These are phyloP conservation scores for Ophiocordyceps camponoti-saundersi DNA, from an alignment of 2,329 filamentous ascomycete genomes.

Conservation along the genomic window DNA sequence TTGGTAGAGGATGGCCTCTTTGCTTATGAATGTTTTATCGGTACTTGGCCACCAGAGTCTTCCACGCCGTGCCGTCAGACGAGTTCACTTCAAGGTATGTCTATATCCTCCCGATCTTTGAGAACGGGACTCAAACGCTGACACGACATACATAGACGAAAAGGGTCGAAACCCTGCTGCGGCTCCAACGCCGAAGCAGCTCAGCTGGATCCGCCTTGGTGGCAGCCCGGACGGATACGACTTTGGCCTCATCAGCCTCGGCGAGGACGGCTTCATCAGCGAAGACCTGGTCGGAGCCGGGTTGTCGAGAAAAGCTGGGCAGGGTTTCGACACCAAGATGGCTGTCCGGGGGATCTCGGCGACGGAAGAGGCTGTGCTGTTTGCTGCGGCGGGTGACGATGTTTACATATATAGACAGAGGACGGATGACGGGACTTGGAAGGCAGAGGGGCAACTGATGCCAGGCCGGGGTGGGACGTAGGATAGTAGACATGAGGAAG, in stretches of 20 bases:
- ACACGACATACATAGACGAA: conserved; percentile 1
- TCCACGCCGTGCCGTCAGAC: conserved; percentile 4
- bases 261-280: conserved; percentile 2
- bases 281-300: conserved; percentile 4
- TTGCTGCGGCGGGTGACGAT: conserved; percentile 5
- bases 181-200: conserved; percentile 2
- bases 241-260: conserved; percentile 5
- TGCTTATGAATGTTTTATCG: conserved; percentile 6
- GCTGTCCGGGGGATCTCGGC: conserved; percentile 3
- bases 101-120: too few species aligned
- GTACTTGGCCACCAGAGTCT: conserved; percentile 3
- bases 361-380: conserved; percentile 5
- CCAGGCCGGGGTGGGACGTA: not conserved
- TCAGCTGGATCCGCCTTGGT: conserved; percentile 5
- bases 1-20: conserved; percentile 3
- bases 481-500: too few species aligned
- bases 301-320: conserved; percentile 1
- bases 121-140: not conserved
- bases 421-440: conserved; percentile 3
- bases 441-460: conserved; percentile 1
- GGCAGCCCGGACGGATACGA: conserved; percentile 1
- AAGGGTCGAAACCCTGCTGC: conserved; percentile 1
- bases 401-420: conserved; percentile 5
- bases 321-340: conserved; percentile 2
- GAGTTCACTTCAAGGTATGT: conserved; percentile 4